A percentile compares a stretch with the other conserved stretches of the same genome.
Evolutionary conservation across 2,329 filamentous ascomycete genomes (phyloP).

Genomic region (Hypocreales sp.): DNA sequence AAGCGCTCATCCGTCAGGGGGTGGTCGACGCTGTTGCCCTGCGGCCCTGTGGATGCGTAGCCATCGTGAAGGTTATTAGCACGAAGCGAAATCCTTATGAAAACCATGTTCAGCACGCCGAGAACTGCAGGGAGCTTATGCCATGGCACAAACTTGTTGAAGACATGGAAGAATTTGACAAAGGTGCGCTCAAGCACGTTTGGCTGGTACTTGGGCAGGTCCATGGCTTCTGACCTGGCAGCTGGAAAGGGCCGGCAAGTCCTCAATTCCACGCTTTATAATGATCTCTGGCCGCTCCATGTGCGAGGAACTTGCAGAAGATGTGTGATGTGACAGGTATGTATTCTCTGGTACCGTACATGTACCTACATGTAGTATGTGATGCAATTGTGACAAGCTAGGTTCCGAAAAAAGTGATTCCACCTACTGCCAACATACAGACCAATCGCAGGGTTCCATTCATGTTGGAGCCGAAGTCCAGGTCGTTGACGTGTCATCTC

Average conservation of each 20-base stretch:
- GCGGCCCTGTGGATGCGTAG: neutral
- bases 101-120: neutral
- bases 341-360: no score
- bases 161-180: neutral
- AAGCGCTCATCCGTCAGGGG: conserved; percentile 1
- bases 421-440: no score
- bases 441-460: no score
- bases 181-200: neutral
- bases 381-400: no score
- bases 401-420: no score
- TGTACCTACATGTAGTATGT: no score
- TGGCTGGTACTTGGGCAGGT: neutral
- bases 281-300: neutral
- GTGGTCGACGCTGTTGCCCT: neutral
- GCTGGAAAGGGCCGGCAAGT: no score
- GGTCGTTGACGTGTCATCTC: no score
- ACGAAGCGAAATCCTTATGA: neutral
- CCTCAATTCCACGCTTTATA: no score
- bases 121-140: neutral
- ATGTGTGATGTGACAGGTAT: no score
- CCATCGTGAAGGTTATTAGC: neutral
- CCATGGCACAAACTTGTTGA: neutral
- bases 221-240: neutral
- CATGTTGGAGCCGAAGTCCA: no score
- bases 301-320: no score